Evolutionary conservation across 1,284 basidiomycete genomes (phyloP).

Genomic region (Lignosus rhinocerotis): DNA sequence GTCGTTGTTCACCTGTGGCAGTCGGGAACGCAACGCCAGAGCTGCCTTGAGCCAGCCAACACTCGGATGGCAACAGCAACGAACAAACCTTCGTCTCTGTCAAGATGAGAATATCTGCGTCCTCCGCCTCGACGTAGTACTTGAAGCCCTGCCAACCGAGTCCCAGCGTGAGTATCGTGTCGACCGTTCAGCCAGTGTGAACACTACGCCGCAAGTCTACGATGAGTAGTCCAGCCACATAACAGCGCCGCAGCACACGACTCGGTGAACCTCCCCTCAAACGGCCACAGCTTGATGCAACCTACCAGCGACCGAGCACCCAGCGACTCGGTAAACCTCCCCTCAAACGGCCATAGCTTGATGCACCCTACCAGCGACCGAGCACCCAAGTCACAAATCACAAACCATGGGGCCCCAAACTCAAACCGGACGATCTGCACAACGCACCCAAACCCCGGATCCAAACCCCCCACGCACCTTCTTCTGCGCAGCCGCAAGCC

Average conservation of each 20-base stretch:
- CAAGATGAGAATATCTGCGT: constrained; percentile 77
- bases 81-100: constrained; percentile 76
- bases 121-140: constrained; percentile 78
- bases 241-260: no score
- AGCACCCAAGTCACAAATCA: no score
- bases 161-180: not conserved
- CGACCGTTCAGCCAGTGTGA: not conserved
- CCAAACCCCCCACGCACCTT: constrained; percentile 48
- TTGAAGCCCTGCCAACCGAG: constrained; percentile 68
- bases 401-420: no score
- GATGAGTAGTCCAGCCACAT: not conserved
- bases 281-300: no score
- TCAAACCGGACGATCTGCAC: no score
- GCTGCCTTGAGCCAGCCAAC: not conserved
- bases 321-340: no score
- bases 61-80: not conserved
- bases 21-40: not conserved
- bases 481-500: constrained; percentile 66
- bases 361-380: no score
- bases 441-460: not conserved
- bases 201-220: not conserved
- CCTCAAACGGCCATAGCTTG: no score
- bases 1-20: constrained; percentile 61
- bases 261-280: no score
- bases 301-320: no score